Conservation (phyloP, 345 rosid species). For the Triadica sebifera region DNA sequence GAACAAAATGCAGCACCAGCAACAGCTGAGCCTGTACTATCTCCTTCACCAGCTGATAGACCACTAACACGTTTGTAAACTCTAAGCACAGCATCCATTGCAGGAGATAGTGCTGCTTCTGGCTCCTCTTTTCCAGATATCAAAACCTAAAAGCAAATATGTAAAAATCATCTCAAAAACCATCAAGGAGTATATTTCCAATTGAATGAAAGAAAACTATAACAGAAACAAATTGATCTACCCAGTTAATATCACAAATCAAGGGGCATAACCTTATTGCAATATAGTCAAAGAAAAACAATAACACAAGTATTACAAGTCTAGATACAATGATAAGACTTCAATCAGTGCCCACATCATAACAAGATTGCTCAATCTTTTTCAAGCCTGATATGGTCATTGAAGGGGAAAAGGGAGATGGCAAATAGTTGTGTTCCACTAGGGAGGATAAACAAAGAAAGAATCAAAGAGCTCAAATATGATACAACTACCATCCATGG, state of each 20-base stretch:
- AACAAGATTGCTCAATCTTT: neutral
- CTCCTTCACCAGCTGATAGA: constrained; percentile 38
- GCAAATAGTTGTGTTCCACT: neutral
- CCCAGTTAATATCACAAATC: neutral
- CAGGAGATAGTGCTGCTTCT: constrained; percentile 48
- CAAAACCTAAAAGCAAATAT: constrained; percentile 41
- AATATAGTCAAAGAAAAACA: neutral
- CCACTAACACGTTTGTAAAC: constrained; percentile 52
- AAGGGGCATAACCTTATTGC: neutral
- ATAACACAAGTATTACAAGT: neutral
- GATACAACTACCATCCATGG: neutral
- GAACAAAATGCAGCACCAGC: constrained; percentile 56
- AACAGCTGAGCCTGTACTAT: constrained; percentile 24
- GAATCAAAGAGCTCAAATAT: neutral
- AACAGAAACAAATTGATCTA: neutral
- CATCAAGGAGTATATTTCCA: neutral
- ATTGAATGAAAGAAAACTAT: neutral
- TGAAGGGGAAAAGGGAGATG: neutral
- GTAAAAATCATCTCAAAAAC: neutral
- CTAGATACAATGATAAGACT: neutral
- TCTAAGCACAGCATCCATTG: constrained; percentile 57
- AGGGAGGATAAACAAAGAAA: neutral
- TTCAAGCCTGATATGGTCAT: neutral
- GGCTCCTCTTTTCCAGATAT: constrained; percentile 61
- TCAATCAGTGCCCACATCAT: neutral